Evolutionary conservation across 306 rosid species (phyloP).

Genomic region (Dryas drummondii): DNA sequence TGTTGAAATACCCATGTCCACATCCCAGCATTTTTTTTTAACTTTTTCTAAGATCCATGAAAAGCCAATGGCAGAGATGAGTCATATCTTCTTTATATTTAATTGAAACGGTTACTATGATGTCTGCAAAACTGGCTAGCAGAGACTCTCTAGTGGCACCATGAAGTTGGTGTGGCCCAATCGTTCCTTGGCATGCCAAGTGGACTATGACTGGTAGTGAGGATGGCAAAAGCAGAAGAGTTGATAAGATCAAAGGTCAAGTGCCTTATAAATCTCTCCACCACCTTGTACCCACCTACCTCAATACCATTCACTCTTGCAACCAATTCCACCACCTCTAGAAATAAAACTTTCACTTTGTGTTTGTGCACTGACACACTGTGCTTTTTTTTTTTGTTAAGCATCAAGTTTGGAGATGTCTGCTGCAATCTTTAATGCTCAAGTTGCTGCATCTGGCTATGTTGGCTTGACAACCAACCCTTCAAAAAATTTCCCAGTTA

Average conservation of each 20-base stretch:
- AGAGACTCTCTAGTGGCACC: slow-evolving; percentile 25
- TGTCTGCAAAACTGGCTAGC: slow-evolving; percentile 23
- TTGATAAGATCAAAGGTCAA: slow-evolving; percentile 27
- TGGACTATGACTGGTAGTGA: slow-evolving; percentile 5
- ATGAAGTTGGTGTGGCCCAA: slow-evolving; percentile 30
- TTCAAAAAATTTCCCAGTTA: slow-evolving; percentile 28
- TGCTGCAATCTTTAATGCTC: slow-evolving; percentile 34
- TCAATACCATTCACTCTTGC: slow-evolving; percentile 17
- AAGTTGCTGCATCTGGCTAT: slow-evolving; percentile 29
- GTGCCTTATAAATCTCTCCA: slow-evolving; percentile 16
- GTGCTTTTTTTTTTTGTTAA: background rate
- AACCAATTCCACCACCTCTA: slow-evolving; percentile 22
- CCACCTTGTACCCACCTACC: slow-evolving; percentile 35
- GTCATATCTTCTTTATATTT: slow-evolving; percentile 9
- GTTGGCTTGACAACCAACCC: slow-evolving; percentile 51
- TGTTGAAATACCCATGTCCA: background rate
- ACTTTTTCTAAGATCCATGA: slow-evolving; percentile 1
- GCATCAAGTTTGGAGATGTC: slow-evolving; percentile 41
- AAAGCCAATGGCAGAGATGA: background rate
- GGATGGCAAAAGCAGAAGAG: slow-evolving; percentile 6
- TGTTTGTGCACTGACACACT: background rate
- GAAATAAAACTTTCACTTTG: slow-evolving; percentile 8
- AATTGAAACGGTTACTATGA: slow-evolving; percentile 30
- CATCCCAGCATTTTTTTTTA: background rate
- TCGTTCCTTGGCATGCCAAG: slow-evolving; percentile 1